Base-by-base conservation (phyloP, 805 yeast genomes). In the Lipomyces yamanashiensis region DNA sequence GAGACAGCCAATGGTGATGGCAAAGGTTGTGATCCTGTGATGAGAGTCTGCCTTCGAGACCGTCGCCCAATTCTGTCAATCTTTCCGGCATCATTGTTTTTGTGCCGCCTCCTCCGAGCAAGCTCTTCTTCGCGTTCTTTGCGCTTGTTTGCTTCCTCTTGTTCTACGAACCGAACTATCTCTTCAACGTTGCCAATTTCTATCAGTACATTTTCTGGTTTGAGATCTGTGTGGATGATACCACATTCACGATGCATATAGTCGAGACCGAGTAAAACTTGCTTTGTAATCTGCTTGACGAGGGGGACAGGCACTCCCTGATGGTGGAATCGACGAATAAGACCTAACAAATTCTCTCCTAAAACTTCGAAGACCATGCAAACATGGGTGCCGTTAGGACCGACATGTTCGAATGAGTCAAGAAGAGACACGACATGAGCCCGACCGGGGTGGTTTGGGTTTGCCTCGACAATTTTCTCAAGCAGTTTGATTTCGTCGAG, bases 321-420 rank as follows among this genome's bases (percentile, higher is more conserved):
- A 76, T 89, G 91, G 73, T 84, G 81, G 72, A 83, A 92, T 61
- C 92, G 81, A 67, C 90, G 84, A 63, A 93, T 91, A 69, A 95
- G 80, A 21, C 96, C 92, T 58, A 95, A 79, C 69, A 95, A 76
- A 74, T 92, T 93, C 75, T 95, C 99, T 21, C 99, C 99, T 66
- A 95, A 79, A 0, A 95, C 97, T 77, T 95, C 99, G 75, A 95
- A 95, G 1, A 93, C 98, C 98, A 95, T 95, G 63, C 95, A 93
- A 10, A 92, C 87, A 76, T 95, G 99, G 1, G 84, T 81, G 1
- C 99, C 99, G 75, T 95, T 91, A 5, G 90, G 92, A 0, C 99
- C 99, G 48, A 79, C 77, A 73, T 93, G 97, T 61, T 86, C 84
- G 74, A 95, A 95, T 63, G 89, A 85, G 75, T 95, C 98, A 62